A percentile compares a stretch with the other conserved stretches of the same genome.
Evolutionary conservation across 805 yeast genomes (phyloP).

Genomic region (Nakazawaea wickerhamii): DNA sequence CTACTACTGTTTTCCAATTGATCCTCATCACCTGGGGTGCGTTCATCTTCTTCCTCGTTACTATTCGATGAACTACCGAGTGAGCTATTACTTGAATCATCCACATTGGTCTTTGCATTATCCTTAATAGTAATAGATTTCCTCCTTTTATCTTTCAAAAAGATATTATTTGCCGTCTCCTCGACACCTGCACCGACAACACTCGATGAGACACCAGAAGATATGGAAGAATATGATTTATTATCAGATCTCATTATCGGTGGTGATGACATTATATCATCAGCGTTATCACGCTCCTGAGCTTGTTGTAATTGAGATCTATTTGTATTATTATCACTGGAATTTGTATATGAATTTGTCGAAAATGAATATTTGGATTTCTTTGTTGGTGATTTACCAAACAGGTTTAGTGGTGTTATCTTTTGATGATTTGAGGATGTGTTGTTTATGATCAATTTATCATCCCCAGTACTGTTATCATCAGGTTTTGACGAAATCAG

Average conservation of each 20-base stretch:
- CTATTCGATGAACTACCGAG: neutral
- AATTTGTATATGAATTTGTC: neutral
- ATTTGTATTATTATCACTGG: neutral
- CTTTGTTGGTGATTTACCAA: neutral
- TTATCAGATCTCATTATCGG: slow-evolving; percentile 10
- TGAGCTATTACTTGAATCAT: slow-evolving; percentile 9
- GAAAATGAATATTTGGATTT: neutral
- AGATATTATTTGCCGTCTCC: slow-evolving; percentile 1
- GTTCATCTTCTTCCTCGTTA: slow-evolving; percentile 6
- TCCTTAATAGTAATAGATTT: neutral
- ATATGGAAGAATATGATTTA: slow-evolving; percentile 9
- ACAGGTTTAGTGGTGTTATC: slow-evolving; percentile 4
- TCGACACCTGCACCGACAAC: neutral
- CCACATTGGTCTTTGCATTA: slow-evolving; percentile 6
- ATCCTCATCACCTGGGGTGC: neutral
- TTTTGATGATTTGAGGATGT: neutral
- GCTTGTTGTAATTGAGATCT: neutral
- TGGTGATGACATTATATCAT: slow-evolving; percentile 7
- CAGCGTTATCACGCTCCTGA: neutral
- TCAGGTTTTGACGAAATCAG: slow-evolving; percentile 2
- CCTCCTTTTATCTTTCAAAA: slow-evolving; percentile 6
- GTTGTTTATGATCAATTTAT: slow-evolving; percentile 4
- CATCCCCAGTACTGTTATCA: neutral
- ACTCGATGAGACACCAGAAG: slow-evolving; percentile 8
- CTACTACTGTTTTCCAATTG: slow-evolving; percentile 1